A percentile compares a stretch with the other conserved stretches of the same genome.
These are phyloP conservation scores for Aspergillus flavus DNA, from an alignment of 2,329 filamentous ascomycete genomes.

Conservation along the genomic window DNA sequence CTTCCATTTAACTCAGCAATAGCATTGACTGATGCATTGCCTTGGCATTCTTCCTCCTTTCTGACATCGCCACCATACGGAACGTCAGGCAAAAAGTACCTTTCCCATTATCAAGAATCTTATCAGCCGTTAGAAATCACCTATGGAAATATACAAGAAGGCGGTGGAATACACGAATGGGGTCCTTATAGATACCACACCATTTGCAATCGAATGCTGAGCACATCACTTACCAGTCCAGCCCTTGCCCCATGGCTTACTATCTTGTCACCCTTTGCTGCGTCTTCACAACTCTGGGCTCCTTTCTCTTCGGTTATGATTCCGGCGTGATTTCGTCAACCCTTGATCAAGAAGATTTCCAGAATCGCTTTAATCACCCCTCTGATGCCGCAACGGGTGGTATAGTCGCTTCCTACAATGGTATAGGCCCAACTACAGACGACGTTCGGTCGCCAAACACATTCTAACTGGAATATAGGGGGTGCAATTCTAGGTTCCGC, in stretches of 20 bases:
- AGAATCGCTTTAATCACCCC: constrained; percentile 31
- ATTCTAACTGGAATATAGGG: constrained; percentile 28
- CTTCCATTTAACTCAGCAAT: not conserved
- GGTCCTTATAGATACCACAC: not conserved
- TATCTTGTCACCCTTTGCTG: constrained; percentile 39
- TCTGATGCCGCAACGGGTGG: constrained; percentile 39
- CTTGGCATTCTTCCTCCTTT: not conserved
- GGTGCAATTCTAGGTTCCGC: constrained; percentile 43
- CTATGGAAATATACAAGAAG: not conserved
- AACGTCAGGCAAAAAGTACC: not conserved
- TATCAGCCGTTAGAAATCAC: not conserved
- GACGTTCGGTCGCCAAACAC: not conserved
- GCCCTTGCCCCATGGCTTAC: constrained; percentile 25
- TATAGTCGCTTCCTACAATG: constrained; percentile 45
- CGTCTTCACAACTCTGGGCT: constrained; percentile 50
- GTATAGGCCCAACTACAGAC: constrained; percentile 17
- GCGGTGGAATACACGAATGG: not conserved
- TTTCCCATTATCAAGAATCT: not conserved
- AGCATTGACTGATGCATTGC: not conserved
- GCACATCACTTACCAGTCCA: constrained; percentile 10
- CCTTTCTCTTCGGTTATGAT: constrained; percentile 54
- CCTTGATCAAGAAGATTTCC: constrained; percentile 39
- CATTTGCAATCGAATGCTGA: not conserved
- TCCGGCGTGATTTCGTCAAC: constrained; percentile 42
- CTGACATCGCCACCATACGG: not conserved